Base-by-base conservation (phyloP, 2,329 filamentous ascomycete species). In the Pseudonectria foliicola region DNA sequence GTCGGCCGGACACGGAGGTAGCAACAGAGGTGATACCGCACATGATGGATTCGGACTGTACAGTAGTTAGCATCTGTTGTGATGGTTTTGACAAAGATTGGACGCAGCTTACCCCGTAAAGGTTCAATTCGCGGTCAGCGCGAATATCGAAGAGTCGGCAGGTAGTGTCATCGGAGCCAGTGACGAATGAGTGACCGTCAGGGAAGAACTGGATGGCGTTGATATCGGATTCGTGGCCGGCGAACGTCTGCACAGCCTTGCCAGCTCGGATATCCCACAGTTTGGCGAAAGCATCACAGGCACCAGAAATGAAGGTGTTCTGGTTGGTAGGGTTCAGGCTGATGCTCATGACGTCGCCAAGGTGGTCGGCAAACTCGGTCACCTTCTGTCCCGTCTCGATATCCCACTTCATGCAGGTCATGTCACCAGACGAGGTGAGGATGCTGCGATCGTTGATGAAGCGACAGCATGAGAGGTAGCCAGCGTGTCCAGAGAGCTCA, bases 361-460 rank as follows among this genome's bases (percentile, higher is more conserved):
- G 75, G 61, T 98, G 92, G 66, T 98, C 92, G 56, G 92, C 92
- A 52, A 96, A 98, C 62, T 98, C 92, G 57, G 89, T 94, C 27
- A 95, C 85, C 70, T 95, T 95, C 48, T 89, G 87, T 38, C 92
- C 92, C 1, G 90, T 94, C 67, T 98, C 92, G 46, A 98, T 90
- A 69, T 98, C 92, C 92, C 92, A 98, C 58, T 96, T 85, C 82
- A 96, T 95, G 64, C 92, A 98, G 34, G 92, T 98, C 92, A 98
- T 98, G 61, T 98, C 92, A 45, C 92, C 92, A 3, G 92, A 98
- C 1, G 92, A 96, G 41, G 92, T 98, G 46, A 98, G 79, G 56
- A 98, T 96, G 58, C 87, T 88, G 57, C 92, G 82, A 68, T 98
- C 92, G 62, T 95, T 96, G 71, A 96, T 94, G 65, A 98, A 98